Percentiles rank a stretch among this genome's conserved stretches.
phyloP scores from a whole-genome alignment of 208 protist genomes.

The Leishmania lainsoni region DNA sequence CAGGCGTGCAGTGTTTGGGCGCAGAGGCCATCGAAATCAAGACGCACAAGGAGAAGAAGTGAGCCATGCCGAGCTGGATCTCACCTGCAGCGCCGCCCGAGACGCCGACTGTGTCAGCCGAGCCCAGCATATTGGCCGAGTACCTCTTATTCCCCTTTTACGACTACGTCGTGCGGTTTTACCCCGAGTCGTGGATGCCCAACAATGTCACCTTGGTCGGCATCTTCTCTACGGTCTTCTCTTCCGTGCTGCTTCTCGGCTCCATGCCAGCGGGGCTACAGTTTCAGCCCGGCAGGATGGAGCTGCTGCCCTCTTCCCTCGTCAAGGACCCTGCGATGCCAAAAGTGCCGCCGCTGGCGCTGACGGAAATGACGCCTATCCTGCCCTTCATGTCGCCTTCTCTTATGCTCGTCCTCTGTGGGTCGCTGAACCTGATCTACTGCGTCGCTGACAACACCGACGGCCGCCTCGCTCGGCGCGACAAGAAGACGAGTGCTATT shows the following conservation, averaged over 20 bases:
- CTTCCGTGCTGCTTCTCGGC: slow-evolving; percentile 80
- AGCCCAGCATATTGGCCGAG: slow-evolving; percentile 74
- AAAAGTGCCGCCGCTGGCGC: slow-evolving; percentile 39
- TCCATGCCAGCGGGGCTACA: slow-evolving; percentile 58
- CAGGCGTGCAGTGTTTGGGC: background rate
- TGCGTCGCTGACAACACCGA: slow-evolving; percentile 92
- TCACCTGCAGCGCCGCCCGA: slow-evolving; percentile 39
- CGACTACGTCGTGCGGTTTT: slow-evolving; percentile 65
- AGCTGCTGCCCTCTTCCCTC: slow-evolving; percentile 52
- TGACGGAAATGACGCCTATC: slow-evolving; percentile 41
- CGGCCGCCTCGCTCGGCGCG: slow-evolving; percentile 84
- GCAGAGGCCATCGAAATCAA: background rate
- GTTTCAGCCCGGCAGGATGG: slow-evolving; percentile 59
- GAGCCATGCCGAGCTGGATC: slow-evolving; percentile 9
- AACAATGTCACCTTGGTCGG: slow-evolving; percentile 86
- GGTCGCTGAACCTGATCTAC: slow-evolving; percentile 83
- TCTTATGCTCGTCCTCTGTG: slow-evolving; percentile 62
- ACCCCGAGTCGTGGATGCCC: slow-evolving; percentile 67
- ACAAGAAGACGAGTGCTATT: slow-evolving; percentile 70
- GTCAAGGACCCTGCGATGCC: slow-evolving; percentile 20
- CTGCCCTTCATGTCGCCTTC: slow-evolving; percentile 38
- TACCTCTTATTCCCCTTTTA: slow-evolving; percentile 85
- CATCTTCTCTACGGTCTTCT: slow-evolving; percentile 63
- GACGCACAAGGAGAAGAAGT: background rate
- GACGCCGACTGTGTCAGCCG: slow-evolving; percentile 39